A percentile compares a stretch with the other conserved stretches of the same genome.
phyloP scores from a whole-genome alignment of 2,329 filamentous ascomycete species.

The Phialemonium atrogriseum region DNA sequence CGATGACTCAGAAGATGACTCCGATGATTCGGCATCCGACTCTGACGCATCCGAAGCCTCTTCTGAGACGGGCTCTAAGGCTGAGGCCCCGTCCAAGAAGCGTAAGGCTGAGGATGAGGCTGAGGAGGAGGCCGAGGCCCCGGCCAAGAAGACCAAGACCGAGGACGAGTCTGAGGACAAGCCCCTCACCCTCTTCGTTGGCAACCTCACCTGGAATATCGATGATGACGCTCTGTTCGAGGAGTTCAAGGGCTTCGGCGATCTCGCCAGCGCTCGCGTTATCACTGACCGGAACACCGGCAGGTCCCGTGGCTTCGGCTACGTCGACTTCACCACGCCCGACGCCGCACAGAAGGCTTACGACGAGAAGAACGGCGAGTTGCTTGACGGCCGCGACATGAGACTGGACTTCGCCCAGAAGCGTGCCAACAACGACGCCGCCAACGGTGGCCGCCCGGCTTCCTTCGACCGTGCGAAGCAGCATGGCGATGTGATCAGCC shows the following conservation, averaged over 20 bases:
- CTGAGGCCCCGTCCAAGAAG: constrained; percentile 51
- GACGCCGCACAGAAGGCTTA: constrained; percentile 35
- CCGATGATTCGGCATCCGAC: constrained; percentile 21
- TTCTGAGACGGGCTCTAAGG: constrained; percentile 27
- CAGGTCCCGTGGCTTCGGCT: constrained; percentile 87
- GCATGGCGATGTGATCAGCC: constrained; percentile 73
- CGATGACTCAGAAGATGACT: constrained; percentile 18
- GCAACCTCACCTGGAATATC: constrained; percentile 84
- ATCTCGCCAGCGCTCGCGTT: constrained; percentile 65
- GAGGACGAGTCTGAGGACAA: constrained; percentile 40
- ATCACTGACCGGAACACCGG: constrained; percentile 75
- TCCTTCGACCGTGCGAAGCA: constrained; percentile 57
- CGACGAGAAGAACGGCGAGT: constrained; percentile 26
- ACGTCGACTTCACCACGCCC: constrained; percentile 72
- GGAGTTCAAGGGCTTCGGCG: constrained; percentile 74
- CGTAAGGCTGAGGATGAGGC: constrained; percentile 52
- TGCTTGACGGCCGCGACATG: constrained; percentile 27
- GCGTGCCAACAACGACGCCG: constrained; percentile 16
- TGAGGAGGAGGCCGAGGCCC: constrained; percentile 32
- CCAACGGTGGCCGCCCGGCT: constrained; percentile 42
- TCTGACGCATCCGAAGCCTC: constrained; percentile 22
- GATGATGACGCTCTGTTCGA: constrained; percentile 74
- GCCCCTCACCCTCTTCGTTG: constrained; percentile 71
- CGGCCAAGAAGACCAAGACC: constrained; percentile 61
- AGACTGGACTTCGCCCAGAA: constrained; percentile 29